Evolutionary conservation across 441 rosid genomes (phyloP).

Genomic region (Sinapis alba): DNA sequence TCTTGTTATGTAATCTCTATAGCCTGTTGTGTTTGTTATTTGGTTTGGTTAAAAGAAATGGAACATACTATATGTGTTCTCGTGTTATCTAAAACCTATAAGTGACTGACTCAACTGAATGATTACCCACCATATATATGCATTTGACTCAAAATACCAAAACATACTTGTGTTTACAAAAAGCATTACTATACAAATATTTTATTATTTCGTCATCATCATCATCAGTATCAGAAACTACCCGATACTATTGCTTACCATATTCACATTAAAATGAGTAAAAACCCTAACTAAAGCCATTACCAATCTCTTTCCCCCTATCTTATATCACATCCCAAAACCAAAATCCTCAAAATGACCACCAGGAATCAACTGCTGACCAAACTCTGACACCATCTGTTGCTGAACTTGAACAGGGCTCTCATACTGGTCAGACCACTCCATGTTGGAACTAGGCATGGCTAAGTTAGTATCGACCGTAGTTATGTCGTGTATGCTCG

Average conservation of each 20-base stretch:
- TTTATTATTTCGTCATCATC: constrained; percentile 25
- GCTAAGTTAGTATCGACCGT: constrained; percentile 44
- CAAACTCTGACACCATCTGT: constrained; percentile 25
- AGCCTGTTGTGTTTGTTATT: not conserved
- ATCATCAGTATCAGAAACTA: constrained; percentile 26
- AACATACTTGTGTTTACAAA: constrained; percentile 21
- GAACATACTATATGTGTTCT: not conserved
- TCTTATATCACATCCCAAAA: constrained; percentile 28
- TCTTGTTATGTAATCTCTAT: not conserved
- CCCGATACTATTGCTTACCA: constrained; percentile 22
- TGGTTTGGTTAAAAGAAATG: not conserved
- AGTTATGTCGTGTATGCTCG: constrained; percentile 79
- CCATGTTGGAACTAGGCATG: constrained; percentile 37
- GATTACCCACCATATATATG: constrained; percentile 5
- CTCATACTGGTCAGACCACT: constrained; percentile 40
- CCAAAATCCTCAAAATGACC: constrained; percentile 37
- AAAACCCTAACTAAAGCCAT: not conserved
- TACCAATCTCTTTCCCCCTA: not conserved
- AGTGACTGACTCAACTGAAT: not conserved
- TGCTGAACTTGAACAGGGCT: constrained; percentile 36
- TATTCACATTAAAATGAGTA: constrained; percentile 38
- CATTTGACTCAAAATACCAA: constrained; percentile 22
- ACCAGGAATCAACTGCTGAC: constrained; percentile 21
- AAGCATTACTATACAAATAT: constrained; percentile 17
- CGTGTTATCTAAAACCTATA: not conserved